Evolutionary conservation across 2,329 filamentous ascomycete species (phyloP).

Genomic region (Ascochyta koolunga): DNA sequence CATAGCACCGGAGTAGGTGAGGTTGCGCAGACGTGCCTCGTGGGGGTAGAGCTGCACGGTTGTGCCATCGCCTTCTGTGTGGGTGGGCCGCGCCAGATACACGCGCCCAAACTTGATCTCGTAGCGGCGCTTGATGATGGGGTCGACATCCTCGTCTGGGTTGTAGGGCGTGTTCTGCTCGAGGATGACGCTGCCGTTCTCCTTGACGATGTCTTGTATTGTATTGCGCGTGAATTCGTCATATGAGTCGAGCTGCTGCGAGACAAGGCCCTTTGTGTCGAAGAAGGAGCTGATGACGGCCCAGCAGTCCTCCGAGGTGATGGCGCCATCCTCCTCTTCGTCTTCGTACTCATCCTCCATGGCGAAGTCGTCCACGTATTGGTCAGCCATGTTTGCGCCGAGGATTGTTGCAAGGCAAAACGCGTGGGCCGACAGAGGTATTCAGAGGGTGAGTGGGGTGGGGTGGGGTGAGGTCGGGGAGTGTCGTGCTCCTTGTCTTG

Average conservation of each 20-base stretch:
- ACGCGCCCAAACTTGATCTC: constrained; percentile 94
- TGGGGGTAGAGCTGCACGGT: constrained; percentile 87
- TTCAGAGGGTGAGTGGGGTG: constrained; percentile 15
- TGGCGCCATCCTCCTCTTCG: constrained; percentile 66
- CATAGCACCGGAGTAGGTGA: constrained; percentile 92
- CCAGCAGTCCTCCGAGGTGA: constrained; percentile 98
- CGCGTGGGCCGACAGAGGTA: constrained; percentile 10
- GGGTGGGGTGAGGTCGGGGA: constrained; percentile 19
- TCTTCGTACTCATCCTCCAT: constrained; percentile 64
- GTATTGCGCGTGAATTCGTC: constrained; percentile 95
- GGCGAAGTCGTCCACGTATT: constrained; percentile 67
- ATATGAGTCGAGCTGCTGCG: constrained; percentile 97
- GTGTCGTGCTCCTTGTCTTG: constrained; percentile 24
- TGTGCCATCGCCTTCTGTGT: constrained; percentile 90
- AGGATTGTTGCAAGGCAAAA: not conserved
- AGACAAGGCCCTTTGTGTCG: constrained; percentile 91
- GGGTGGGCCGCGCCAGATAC: constrained; percentile 85
- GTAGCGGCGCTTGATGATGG: constrained; percentile 86
- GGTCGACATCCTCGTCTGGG: constrained; percentile 69
- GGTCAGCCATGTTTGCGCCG: constrained; percentile 57
- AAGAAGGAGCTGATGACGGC: constrained; percentile 97
- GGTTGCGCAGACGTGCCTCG: constrained; percentile 91
- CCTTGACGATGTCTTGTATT: constrained; percentile 91
- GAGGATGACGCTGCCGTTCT: constrained; percentile 89
- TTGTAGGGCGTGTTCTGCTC: constrained; percentile 86